Base-by-base conservation (phyloP, 2,329 filamentous ascomycete species). In the Venturia effusa region DNA sequence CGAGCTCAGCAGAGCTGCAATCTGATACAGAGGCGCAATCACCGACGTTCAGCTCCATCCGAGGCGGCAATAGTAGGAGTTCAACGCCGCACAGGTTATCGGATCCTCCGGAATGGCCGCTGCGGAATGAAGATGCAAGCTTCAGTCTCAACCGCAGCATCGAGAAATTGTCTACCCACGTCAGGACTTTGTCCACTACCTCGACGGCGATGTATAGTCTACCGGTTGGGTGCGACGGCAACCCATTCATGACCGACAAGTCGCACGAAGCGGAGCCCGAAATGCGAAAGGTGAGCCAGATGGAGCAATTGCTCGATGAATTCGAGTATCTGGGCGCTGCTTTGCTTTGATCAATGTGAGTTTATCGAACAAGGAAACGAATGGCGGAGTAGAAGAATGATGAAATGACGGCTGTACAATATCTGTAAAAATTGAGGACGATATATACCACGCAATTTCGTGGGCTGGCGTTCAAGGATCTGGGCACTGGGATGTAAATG, bases 241-340 rank as follows among this genome's bases (percentile, higher is more conserved):
- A 41, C 34, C 37, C 59, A 22, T 60, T 60, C n/a, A 37, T 8
- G 15, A 68, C 67, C 8, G 66, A 68, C 63, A 55, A 66, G 45
- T 61, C 72, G 32, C 69, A 71, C 2, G 73, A 74, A 65, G 70
- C 70, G 63, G 67, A 63, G 67, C 40, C 64, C 54, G 64, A 66
- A 45, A 61, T 65, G 40, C 51, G 65, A 55, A n/a, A 67, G 32
- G 66, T 69, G 59, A 73, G 69, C 41, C 75, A 74, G 22, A 78
- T 82, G 72, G 75, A 78, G 66, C 76, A 80, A 67, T 70, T 82
- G 65, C 74, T 82, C 68, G 76, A 78, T 66, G 80, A 83, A 66
- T 71, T 82, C 70, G 78, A 79, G 63, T 82, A 83, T 68, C 70
- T 83, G 48, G 78, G 78, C 27, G 64, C 54, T 32, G 54, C 63